These are phyloP conservation scores for Tillandsia leiboldiana DNA, from an alignment of 176 grass and related monocot genomes.

Conservation along the genomic window DNA sequence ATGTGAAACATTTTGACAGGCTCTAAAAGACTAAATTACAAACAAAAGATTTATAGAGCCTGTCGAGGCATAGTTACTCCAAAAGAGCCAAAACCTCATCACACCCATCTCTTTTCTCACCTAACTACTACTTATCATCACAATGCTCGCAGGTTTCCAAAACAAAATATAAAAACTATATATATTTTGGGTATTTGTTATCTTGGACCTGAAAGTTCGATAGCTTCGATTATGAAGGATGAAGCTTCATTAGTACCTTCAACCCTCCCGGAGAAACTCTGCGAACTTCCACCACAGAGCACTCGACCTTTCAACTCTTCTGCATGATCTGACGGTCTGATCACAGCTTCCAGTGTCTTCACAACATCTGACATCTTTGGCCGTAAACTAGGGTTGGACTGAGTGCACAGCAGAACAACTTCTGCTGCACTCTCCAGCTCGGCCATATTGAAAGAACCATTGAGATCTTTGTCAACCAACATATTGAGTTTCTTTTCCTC, in stretches of 20 bases:
- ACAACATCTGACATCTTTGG: constrained; percentile 95
- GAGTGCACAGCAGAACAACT: constrained; percentile 73
- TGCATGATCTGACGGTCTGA: constrained; percentile 36
- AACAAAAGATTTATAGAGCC: too few species aligned
- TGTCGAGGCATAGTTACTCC: too few species aligned
- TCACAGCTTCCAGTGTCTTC: constrained; percentile 56
- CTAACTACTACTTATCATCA: background rate
- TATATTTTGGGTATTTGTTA: constrained; percentile 22
- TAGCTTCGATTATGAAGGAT: constrained; percentile 92
- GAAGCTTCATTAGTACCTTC: constrained; percentile 83
- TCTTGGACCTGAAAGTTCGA: constrained; percentile 87
- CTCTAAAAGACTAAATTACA: too few species aligned
- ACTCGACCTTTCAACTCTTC: constrained; percentile 44
- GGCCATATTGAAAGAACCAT: constrained; percentile 34
- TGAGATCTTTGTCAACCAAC: constrained; percentile 68
- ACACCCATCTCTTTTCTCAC: too few species aligned
- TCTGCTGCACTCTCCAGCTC: constrained; percentile 64
- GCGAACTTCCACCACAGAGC: constrained; percentile 29
- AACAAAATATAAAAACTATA: constrained; percentile 28
- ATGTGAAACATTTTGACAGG: too few species aligned
- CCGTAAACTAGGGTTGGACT: constrained; percentile 63
- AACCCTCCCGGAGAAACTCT: constrained; percentile 61
- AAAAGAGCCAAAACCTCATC: too few species aligned
- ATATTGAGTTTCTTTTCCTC: constrained; percentile 54
- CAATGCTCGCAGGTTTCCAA: background rate